Conservation (phyloP, 2,329 filamentous ascomycete species). For the Aspergillus ibericus region DNA sequence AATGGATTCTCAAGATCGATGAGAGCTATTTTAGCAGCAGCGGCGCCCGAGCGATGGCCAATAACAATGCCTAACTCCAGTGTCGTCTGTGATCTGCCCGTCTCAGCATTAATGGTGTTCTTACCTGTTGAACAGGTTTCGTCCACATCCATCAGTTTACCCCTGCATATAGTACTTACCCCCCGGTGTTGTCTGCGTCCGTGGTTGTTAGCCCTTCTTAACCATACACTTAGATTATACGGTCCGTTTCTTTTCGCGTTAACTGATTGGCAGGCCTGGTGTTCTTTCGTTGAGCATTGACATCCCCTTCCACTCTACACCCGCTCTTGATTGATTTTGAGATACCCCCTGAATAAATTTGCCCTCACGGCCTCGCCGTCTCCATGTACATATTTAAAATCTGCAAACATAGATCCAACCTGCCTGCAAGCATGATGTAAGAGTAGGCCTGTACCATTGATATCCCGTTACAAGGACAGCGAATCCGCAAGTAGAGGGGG, state of each 20-base stretch:
- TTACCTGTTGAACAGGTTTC: conserved; percentile 9
- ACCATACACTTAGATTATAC: not conserved
- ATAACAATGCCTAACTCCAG: conserved; percentile 1
- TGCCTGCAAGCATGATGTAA: conserved; percentile 4
- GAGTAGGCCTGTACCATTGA: conserved; percentile 3
- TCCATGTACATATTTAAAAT: conserved; percentile 35
- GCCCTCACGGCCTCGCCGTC: conserved; percentile 30
- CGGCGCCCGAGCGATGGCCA: conserved; percentile 26
- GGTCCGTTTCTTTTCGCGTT: conserved; percentile 13
- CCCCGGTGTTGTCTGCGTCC: not conserved
- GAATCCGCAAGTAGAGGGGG: no score
- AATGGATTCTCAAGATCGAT: conserved; percentile 96
- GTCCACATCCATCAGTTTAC: not conserved
- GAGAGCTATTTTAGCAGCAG: conserved; percentile 65
- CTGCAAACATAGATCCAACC: conserved; percentile 26
- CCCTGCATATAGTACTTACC: not conserved
- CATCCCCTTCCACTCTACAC: conserved; percentile 23
- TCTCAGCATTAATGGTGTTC: not conserved
- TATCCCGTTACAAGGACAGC: not conserved
- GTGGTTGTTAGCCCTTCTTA: not conserved
- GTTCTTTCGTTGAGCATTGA: conserved; percentile 19
- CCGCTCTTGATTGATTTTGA: conserved; percentile 33
- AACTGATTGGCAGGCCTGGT: conserved; percentile 18
- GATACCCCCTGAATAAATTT: conserved; percentile 41
- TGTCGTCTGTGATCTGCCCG: conserved; percentile 8